Evolutionary conservation across 305 asterid species (phyloP), one percentile per base, ranked within the genome.

Genomic region (Solanum hybrid): DNA sequence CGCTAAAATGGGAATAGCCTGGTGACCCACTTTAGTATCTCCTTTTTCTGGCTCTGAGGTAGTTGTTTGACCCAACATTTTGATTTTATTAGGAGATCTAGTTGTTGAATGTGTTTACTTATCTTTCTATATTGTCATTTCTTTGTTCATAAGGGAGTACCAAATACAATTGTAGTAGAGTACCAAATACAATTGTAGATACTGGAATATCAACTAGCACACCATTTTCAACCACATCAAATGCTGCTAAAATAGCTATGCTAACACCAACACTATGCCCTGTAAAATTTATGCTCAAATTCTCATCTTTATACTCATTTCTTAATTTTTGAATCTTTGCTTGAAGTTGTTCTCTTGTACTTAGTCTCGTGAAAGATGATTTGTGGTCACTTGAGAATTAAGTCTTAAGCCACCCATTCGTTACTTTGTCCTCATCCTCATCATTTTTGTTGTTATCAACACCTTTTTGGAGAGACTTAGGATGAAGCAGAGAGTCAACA

Each of bases 211-310:
- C 96, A n/a, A 72, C 31, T 27, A 11, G 38, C 7, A 93, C 93
- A 37, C 95, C 96, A 68, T 96, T 96, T 92, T 97, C 98, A 75
- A 93, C 96, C 0, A 97, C 89, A 87, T 97, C 99, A 90, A 95
- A 97, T 2, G 95, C 98, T 1, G 98, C 91, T 73, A 97, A 75
- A 3, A 90, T 91, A 5, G 96, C 93, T 14, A 96, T 34, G 34
- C 91, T 33, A 6, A 97, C 98, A 13, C 98, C 98, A 2, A 96
- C 94, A 77, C 98, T 95, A 88, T 96, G 99, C 10, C 98, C 98
- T 3, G 98, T 94, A 6, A 97, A 34, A 1, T 91, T 92, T 17
- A 97, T 95, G 94, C 97, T 95, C 31, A 96, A 82, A 41, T 86
- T 85, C 88, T 95, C 98, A 81, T 88, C 87, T 80, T 91, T 92